Base-by-base conservation (phyloP, 495 filamentous ascomycete species). In the Mycothermus thermophilus region DNA sequence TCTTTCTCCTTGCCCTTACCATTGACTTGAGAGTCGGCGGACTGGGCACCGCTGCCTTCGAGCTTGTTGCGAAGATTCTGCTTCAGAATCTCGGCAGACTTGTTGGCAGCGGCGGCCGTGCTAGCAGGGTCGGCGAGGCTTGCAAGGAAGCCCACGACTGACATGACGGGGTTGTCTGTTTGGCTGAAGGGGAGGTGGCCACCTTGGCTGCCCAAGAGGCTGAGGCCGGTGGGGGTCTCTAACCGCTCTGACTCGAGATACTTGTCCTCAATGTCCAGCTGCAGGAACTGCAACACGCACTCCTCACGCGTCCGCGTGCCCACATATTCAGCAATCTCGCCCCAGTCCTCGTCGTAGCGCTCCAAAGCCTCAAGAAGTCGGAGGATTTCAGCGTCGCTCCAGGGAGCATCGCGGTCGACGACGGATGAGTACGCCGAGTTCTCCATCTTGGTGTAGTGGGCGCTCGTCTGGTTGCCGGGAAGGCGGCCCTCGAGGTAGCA, bases 201-300 rank as follows among this genome's bases (percentile, higher is more conserved):
- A 37, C 69, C 62, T 36, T 75, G 71, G 31, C 64, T 63, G 33
- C 67, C 71, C 15, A 83, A 57, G 50, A 74, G 68, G 27, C 72
- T 62, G 17, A 84, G 65, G 21, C 73, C 62, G 5, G 70, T 66
- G 1, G 70, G 69, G 10, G 66, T 65, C 11, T 71, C 64, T 15
- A 71, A 48, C 30, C 74, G 72, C 46, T 86, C 72, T 10, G 82
- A 74, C 32, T 90, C 82, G 8, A 88, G 60, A 41, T 88, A 93
- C 43, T 85, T 83, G 56, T 88, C 84, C 51, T 88, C 83, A 38
- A 93, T 90, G 34, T 87, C 84, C 17, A 88, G 60, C 49, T 92
- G 83, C 42, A 97, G 60, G 66, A 97, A 97, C 52, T 93, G 87
- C 47, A 94, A 64, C 17, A 95, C 85, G 57, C 90, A 97, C 61